A percentile compares a stretch with the other conserved stretches of the same genome.
Conservation (phyloP, 192 early-diverging fungal genomes). For the Pilobolus umbonatus region DNA sequence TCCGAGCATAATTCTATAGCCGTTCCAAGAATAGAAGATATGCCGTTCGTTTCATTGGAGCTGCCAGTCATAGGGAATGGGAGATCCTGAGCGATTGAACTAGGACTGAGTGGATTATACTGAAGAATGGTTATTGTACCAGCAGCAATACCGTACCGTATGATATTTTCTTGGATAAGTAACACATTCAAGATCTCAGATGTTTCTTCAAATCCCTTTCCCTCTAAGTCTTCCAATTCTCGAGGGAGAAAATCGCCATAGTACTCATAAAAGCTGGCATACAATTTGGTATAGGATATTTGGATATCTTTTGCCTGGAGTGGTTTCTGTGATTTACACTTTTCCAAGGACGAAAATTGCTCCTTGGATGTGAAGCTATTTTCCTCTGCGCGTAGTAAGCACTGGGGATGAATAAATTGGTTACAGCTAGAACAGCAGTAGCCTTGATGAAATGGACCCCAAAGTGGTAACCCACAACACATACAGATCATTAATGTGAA, state of each 20-base stretch:
- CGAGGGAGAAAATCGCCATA: constrained; percentile 12
- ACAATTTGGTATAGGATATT: constrained; percentile 24
- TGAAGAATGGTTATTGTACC: constrained; percentile 31
- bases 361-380: neutral
- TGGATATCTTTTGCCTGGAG: constrained; percentile 30
- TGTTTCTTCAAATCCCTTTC: constrained; percentile 32
- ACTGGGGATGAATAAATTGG: constrained; percentile 44
- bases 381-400: constrained; percentile 18
- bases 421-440: constrained; percentile 49
- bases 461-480: constrained; percentile 45
- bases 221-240: constrained; percentile 8
- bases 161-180: constrained; percentile 33
- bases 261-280: neutral
- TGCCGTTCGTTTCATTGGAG: neutral
- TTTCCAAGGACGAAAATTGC: neutral
- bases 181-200: constrained; percentile 28
- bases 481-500: constrained; percentile 50
- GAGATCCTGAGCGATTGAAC: constrained; percentile 20
- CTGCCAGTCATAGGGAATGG: neutral
- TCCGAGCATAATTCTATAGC: constrained; percentile 18
- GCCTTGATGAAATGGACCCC: constrained; percentile 52
- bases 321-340: constrained; percentile 13
- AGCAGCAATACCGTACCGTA: constrained; percentile 32
- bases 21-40: constrained; percentile 8
- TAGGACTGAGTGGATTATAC: constrained; percentile 13